A percentile compares a stretch with the other conserved stretches of the same genome.
Conservation (phyloP, 2,329 filamentous ascomycete species). For the Xenoacremonium recifei region DNA sequence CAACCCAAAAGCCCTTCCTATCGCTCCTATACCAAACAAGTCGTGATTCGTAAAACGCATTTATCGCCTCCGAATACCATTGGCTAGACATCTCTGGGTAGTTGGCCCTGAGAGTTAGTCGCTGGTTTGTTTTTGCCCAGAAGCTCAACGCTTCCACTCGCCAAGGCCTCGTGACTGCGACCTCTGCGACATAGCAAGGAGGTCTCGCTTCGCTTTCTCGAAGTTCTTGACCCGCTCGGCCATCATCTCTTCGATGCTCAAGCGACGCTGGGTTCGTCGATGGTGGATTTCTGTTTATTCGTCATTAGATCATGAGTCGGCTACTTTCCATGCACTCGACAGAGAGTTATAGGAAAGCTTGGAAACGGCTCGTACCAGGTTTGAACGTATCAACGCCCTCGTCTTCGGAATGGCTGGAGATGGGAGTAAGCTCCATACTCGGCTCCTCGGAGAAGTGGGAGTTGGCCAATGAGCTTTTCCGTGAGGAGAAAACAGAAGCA, state of each 20-base stretch:
- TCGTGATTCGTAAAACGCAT: too few species aligned
- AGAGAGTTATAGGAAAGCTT: slow-evolving; percentile 40
- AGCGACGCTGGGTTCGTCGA: slow-evolving; percentile 21
- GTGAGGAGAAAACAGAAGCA: too few species aligned
- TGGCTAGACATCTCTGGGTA: too few species aligned
- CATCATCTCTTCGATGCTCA: slow-evolving; percentile 25
- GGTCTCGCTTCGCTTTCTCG: slow-evolving; percentile 46
- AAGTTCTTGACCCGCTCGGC: slow-evolving; percentile 39
- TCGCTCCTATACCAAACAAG: too few species aligned
- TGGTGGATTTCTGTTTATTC: slow-evolving; percentile 34
- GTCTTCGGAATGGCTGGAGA: neutral
- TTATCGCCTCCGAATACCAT: too few species aligned
- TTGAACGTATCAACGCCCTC: slow-evolving; percentile 18
- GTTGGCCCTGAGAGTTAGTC: too few species aligned
- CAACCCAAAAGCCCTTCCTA: too few species aligned
- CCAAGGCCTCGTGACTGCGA: slow-evolving; percentile 9
- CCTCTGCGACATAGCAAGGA: slow-evolving; percentile 38
- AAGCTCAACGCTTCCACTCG: slow-evolving; percentile 1
- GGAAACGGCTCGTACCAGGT: slow-evolving; percentile 33
- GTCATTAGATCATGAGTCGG: slow-evolving; percentile 39
- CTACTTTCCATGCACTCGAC: too few species aligned
- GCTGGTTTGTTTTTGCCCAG: too few species aligned
- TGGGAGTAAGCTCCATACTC: too few species aligned
- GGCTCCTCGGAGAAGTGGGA: too few species aligned
- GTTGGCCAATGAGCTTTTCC: too few species aligned